These are phyloP conservation scores for Vairimorpha necatrix DNA, from an alignment of 371 early-diverging fungal species.

Conservation along the genomic window DNA sequence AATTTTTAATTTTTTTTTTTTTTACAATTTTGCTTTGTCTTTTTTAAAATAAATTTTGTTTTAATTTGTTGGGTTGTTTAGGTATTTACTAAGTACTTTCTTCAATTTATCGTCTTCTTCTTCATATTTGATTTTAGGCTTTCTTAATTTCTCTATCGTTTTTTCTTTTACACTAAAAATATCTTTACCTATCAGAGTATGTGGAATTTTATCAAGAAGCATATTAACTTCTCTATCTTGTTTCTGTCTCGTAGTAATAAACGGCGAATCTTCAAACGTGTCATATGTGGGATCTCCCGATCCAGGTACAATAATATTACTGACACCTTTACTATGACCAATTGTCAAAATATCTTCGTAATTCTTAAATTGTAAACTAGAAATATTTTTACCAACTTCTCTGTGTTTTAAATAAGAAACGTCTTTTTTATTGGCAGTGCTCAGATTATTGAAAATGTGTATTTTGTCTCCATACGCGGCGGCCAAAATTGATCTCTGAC, in stretches of 20 bases:
- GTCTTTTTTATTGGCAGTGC: slow-evolving; percentile 69
- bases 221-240: slow-evolving; percentile 81
- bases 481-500: slow-evolving; percentile 79
- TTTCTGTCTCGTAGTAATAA: slow-evolving; percentile 78
- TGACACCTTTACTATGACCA: slow-evolving; percentile 76
- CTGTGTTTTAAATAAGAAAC: slow-evolving; percentile 82
- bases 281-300: slow-evolving; percentile 93
- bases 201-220: slow-evolving; percentile 76
- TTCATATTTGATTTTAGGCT: not conserved
- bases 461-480: slow-evolving; percentile 74
- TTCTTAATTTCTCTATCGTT: not conserved
- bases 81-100: not conserved
- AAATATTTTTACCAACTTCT: slow-evolving; percentile 67
- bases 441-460: slow-evolving; percentile 66
- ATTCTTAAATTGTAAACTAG: slow-evolving; percentile 74
- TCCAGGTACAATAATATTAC: slow-evolving; percentile 80
- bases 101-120: not conserved
- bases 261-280: slow-evolving; percentile 82
- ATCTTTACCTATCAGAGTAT: not conserved
- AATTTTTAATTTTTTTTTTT: not conserved
- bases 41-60: too few species aligned
- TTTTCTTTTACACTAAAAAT: not conserved
- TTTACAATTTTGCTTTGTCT: not conserved
- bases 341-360: slow-evolving; percentile 90
- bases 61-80: too few species aligned